phyloP scores from a whole-genome alignment of 805 yeast species.

The Yarrowia yakushimensis region DNA sequence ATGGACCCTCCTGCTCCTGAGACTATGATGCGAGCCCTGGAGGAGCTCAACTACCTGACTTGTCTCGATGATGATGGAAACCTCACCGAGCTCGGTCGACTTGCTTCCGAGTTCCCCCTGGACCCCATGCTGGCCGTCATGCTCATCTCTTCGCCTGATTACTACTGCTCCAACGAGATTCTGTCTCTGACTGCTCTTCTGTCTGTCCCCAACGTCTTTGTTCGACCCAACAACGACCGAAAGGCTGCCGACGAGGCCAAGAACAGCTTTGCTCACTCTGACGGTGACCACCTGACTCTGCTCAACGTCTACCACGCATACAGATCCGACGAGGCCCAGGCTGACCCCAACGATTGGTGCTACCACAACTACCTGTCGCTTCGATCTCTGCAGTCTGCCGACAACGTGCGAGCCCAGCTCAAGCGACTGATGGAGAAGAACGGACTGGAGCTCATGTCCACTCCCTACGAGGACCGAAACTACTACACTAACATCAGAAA shows the following conservation, averaged over 20 bases:
- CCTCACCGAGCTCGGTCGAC: constrained; percentile 80
- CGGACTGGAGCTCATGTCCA: constrained; percentile 68
- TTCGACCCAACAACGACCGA: constrained; percentile 83
- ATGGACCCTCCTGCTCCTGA: constrained; percentile 99
- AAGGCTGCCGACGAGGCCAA: constrained; percentile 91
- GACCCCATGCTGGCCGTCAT: constrained; percentile 95
- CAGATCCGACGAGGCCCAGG: constrained; percentile 66
- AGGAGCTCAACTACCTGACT: constrained; percentile 84
- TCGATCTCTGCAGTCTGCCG: constrained; percentile 82
- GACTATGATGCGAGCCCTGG: constrained; percentile 98
- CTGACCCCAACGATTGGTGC: constrained; percentile 72
- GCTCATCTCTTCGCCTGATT: constrained; percentile 82
- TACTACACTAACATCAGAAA: constrained; percentile 78
- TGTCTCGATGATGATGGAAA: constrained; percentile 92
- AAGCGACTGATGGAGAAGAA: constrained; percentile 76
- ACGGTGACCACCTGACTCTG: constrained; percentile 91
- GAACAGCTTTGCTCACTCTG: constrained; percentile 81
- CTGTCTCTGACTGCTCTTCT: constrained; percentile 84
- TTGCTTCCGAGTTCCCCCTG: constrained; percentile 89
- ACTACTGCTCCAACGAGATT: constrained; percentile 83
- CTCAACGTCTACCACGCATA: constrained; percentile 85
- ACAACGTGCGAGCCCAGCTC: constrained; percentile 79
- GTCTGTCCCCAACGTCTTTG: constrained; percentile 91
- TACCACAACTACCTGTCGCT: constrained; percentile 81
- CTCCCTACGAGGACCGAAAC: constrained; percentile 58